Evolutionary conservation across 1,139 yeast genomes (phyloP).

Genomic region (Geotrichum europaeum): DNA sequence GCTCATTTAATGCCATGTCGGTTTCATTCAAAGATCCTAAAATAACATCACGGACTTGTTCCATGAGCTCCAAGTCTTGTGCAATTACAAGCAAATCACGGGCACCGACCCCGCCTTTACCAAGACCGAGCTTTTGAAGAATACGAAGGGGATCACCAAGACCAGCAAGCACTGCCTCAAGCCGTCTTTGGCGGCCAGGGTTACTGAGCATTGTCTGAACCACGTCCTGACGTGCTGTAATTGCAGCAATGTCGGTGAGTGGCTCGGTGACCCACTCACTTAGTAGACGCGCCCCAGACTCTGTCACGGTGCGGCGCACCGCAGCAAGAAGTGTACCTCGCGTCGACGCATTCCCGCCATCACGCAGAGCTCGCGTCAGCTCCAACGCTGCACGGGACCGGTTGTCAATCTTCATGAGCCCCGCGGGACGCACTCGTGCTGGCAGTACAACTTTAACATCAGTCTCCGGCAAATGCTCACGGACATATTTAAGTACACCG

Average conservation of each 20-base stretch:
- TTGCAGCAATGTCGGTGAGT: slow-evolving; percentile 50
- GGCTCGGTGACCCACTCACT: slow-evolving; percentile 85
- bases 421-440: slow-evolving; percentile 42
- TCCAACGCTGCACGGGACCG: slow-evolving; percentile 81
- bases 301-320: slow-evolving; percentile 66
- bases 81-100: slow-evolving; percentile 44
- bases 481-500: slow-evolving; percentile 51
- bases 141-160: slow-evolving; percentile 50
- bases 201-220: slow-evolving; percentile 50
- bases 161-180: slow-evolving; percentile 31
- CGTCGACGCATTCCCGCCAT: slow-evolving; percentile 42
- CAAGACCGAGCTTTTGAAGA: slow-evolving; percentile 46
- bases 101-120: slow-evolving; percentile 38
- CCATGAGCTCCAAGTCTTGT: slow-evolving; percentile 35
- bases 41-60: slow-evolving; percentile 18
- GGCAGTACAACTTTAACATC: slow-evolving; percentile 48
- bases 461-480: slow-evolving; percentile 50
- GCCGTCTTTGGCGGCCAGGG: slow-evolving; percentile 34
- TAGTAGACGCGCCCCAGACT: slow-evolving; percentile 72
- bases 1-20: slow-evolving; percentile 13
- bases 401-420: slow-evolving; percentile 71
- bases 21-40: background rate
- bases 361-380: slow-evolving; percentile 39
- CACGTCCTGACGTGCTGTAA: slow-evolving; percentile 54
- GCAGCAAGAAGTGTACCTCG: slow-evolving; percentile 67